phyloP scores from a whole-genome alignment of 1,284 basidiomycete genomes.

The Pascua sp. region DNA sequence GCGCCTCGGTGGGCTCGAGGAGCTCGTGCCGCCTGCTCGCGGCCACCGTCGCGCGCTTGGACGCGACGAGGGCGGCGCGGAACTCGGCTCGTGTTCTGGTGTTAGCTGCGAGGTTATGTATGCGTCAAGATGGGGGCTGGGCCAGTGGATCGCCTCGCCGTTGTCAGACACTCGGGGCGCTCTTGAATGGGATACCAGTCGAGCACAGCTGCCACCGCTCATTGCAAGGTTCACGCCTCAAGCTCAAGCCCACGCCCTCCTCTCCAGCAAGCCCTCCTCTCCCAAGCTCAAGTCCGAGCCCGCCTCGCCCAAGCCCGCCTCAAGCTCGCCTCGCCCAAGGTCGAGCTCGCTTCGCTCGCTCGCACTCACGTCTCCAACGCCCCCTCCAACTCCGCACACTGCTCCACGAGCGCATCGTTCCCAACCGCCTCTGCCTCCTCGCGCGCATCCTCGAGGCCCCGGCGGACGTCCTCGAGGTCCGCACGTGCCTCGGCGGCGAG shows the following conservation, averaged over 20 bases:
- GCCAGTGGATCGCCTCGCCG: too few species aligned
- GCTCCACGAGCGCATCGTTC: constrained; percentile 19
- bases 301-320: too few species aligned
- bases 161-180: too few species aligned
- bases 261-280: too few species aligned
- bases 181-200: too few species aligned
- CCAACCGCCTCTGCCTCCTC: constrained; percentile 53
- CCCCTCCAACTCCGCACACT: constrained; percentile 20
- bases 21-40: constrained; percentile 26
- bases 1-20: constrained; percentile 8
- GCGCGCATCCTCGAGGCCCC: constrained; percentile 4
- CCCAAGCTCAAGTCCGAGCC: too few species aligned
- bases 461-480: constrained; percentile 63
- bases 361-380: too few species aligned
- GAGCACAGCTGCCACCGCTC: too few species aligned
- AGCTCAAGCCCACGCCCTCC: too few species aligned
- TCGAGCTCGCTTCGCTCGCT: not conserved
- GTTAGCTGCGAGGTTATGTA: not conserved
- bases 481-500: constrained; percentile 69
- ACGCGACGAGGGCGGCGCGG: constrained; percentile 27
- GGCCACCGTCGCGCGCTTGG: constrained; percentile 23
- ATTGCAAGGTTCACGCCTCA: too few species aligned
- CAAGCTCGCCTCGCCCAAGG: not conserved
- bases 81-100: constrained; percentile 22
- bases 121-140: too few species aligned